phyloP scores from a whole-genome alignment of 768 basidiomycete species.

The Crepidotus variabilis region DNA sequence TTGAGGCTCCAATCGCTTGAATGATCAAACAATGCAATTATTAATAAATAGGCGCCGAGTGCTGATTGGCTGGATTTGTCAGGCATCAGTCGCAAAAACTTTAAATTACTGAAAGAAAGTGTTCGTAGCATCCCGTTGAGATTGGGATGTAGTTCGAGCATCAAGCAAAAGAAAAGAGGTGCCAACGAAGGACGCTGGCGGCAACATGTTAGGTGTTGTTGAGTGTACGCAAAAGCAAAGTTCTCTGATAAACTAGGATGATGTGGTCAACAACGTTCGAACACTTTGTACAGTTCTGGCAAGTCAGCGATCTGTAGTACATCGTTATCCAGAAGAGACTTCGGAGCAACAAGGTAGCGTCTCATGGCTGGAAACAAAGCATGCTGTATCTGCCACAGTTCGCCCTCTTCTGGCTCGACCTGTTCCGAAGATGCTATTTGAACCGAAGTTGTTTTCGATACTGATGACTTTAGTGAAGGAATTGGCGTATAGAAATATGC shows the following conservation, averaged over 20 bases:
- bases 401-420: conserved; percentile 49
- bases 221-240: neutral
- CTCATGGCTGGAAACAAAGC: conserved; percentile 85
- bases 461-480: conserved; percentile 22
- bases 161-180: no score
- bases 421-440: conserved; percentile 24
- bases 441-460: neutral
- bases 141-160: no score
- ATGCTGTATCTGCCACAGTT: conserved; percentile 88
- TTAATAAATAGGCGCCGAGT: no score
- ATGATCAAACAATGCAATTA: neutral
- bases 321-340: conserved; percentile 62
- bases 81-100: no score
- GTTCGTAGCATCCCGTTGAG: no score
- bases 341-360: conserved; percentile 67
- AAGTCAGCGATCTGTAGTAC: conserved; percentile 87
- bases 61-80: neutral
- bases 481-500: conserved; percentile 88
- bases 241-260: neutral
- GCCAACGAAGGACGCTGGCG: no score
- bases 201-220: neutral
- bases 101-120: no score
- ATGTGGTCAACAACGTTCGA: conserved; percentile 75
- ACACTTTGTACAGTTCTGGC: conserved; percentile 91
- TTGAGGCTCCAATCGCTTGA: neutral